phyloP scores from a whole-genome alignment of 768 basidiomycete species.

The Lentinula raphanica region DNA sequence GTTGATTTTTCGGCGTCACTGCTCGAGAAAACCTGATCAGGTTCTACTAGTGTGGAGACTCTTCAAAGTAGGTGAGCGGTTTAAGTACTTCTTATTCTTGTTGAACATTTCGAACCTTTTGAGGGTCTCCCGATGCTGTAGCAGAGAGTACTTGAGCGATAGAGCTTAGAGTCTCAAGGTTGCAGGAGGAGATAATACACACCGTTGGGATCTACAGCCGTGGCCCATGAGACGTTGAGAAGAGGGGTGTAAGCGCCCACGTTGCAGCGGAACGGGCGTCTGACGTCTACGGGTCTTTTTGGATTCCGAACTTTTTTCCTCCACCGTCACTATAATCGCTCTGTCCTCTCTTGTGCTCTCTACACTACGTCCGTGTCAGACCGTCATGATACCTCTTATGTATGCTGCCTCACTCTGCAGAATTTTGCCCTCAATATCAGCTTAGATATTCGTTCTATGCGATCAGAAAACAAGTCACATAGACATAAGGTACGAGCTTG shows the following conservation, averaged over 20 bases:
- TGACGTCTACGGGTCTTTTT: not conserved
- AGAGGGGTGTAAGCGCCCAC: not conserved
- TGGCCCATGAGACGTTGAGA: not conserved
- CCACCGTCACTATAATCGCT: too few relatives aligned
- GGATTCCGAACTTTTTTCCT: too few relatives aligned
- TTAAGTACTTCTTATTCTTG: slow-evolving; percentile 3
- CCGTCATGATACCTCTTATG: too few relatives aligned
- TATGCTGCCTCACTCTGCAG: too few relatives aligned
- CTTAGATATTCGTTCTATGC: too few relatives aligned
- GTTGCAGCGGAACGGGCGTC: not conserved
- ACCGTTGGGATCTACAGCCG: not conserved
- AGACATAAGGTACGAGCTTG: too few relatives aligned
- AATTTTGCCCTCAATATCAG: too few relatives aligned
- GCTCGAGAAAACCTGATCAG: not conserved
- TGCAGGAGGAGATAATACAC: too few relatives aligned
- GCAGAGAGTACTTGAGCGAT: not conserved
- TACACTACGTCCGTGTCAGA: too few relatives aligned
- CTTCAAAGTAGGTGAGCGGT: slow-evolving; percentile 2
- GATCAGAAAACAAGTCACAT: too few relatives aligned
- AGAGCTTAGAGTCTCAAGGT: not conserved
- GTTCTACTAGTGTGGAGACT: not conserved
- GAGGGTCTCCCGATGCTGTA: not conserved
- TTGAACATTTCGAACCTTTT: slow-evolving; percentile 3
- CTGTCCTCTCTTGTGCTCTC: too few relatives aligned
- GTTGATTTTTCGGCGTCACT: not conserved